Percentiles rank a stretch among this genome's conserved stretches.
Evolutionary conservation across 2,329 filamentous ascomycete species (phyloP).

Genomic region (Domatiomyces globalis): DNA sequence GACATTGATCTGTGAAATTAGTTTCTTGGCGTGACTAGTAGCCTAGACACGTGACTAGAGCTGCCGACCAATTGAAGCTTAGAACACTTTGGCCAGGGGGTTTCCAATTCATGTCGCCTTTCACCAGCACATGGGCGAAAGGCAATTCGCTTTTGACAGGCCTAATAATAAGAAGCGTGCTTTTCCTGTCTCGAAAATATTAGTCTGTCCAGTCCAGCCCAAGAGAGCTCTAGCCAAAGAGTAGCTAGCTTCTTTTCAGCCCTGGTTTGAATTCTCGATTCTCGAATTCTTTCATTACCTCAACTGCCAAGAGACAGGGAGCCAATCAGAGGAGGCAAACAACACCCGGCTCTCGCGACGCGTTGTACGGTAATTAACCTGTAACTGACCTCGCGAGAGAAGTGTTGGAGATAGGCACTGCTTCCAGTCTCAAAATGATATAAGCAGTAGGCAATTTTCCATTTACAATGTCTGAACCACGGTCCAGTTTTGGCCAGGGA

Average conservation of each 20-base stretch:
- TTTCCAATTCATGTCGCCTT: too few relatives aligned
- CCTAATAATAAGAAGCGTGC: too few relatives aligned
- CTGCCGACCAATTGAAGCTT: neutral
- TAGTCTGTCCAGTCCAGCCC: too few relatives aligned
- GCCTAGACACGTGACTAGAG: neutral
- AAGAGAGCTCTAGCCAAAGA: too few relatives aligned
- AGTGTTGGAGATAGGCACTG: neutral
- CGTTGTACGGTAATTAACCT: neutral
- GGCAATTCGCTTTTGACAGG: too few relatives aligned
- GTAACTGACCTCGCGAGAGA: neutral
- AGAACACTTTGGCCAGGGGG: too few relatives aligned
- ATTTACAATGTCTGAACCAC: neutral
- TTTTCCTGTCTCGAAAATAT: too few relatives aligned
- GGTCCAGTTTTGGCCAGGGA: slow-evolving; percentile 10
- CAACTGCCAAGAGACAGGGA: neutral
- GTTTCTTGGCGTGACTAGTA: neutral
- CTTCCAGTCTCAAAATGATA: neutral
- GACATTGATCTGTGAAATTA: neutral
- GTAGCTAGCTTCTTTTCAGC: neutral
- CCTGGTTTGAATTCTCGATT: neutral
- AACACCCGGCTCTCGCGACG: neutral
- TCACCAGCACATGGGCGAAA: too few relatives aligned
- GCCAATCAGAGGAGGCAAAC: neutral
- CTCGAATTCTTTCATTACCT: neutral
- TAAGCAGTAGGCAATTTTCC: neutral